Percentiles rank a stretch among this genome's conserved stretches.
These are phyloP conservation scores for Oehlia diaphana DNA, from an alignment of 192 early-diverging fungal species.

Conservation along the genomic window DNA sequence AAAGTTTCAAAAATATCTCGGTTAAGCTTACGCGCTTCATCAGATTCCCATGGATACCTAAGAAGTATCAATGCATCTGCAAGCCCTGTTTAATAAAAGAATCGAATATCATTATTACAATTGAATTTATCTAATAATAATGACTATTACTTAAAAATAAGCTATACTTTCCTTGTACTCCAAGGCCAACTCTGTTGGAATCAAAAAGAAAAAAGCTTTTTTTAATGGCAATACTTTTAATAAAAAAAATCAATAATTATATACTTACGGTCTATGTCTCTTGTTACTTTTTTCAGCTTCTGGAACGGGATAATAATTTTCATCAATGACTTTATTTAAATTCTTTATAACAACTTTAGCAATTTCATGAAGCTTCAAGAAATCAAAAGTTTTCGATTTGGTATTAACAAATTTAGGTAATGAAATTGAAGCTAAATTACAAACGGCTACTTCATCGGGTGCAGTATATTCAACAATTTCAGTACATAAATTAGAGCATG, in stretches of 20 bases:
- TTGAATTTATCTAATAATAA: no score
- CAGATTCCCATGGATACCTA: conserved; percentile 92
- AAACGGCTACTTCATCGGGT: conserved; percentile 96
- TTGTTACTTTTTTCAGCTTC: conserved; percentile 88
- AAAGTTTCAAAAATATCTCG: conserved; percentile 92
- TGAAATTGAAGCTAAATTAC: conserved; percentile 94
- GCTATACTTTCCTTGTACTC: conserved; percentile 77
- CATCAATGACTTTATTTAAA: conserved; percentile 96
- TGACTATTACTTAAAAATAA: no score
- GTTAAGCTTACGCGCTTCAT: conserved; percentile 82
- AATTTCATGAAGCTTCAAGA: conserved; percentile 78
- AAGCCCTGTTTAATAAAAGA: conserved; percentile 38
- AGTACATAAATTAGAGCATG: conserved; percentile 97
- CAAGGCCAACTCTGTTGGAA: conserved; percentile 69
- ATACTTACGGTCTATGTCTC: conserved; percentile 76
- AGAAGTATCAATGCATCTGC: conserved; percentile 96
- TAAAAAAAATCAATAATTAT: no score
- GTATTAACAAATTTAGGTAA: conserved; percentile 83
- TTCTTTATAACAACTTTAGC: conserved; percentile 89
- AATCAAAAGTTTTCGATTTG: conserved; percentile 67
- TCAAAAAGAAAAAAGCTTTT: no score
- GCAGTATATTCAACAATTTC: conserved; percentile 96
- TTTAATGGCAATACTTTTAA: no score
- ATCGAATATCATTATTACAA: no score
- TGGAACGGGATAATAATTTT: conserved; percentile 93